Conservation (phyloP, 2,329 filamentous ascomycete species). For the Pleomassaria siparia region DNA sequence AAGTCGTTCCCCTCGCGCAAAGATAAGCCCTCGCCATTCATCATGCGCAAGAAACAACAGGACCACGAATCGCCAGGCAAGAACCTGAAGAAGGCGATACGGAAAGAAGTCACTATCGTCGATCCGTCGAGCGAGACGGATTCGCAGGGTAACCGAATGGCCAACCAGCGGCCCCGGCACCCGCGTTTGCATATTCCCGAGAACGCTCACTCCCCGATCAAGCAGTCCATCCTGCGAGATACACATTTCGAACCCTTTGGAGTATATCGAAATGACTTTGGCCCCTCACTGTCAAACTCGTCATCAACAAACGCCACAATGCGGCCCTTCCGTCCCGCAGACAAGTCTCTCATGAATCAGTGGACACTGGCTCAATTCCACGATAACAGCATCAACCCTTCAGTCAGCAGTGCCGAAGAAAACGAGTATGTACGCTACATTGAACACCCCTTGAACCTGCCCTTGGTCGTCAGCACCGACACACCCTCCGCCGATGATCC, state of each 20-base stretch:
- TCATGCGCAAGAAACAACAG: conserved; percentile 60
- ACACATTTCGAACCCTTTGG: conserved; percentile 39
- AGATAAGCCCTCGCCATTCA: conserved; percentile 87
- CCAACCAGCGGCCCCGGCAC: conserved; percentile 21
- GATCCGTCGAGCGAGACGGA: conserved; percentile 55
- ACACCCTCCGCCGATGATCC: conserved; percentile 55
- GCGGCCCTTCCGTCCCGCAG: conserved; percentile 55
- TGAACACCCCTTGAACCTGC: conserved; percentile 81
- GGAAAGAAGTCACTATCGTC: conserved; percentile 71
- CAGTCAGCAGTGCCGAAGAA: conserved; percentile 72
- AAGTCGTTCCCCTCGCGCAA: conserved; percentile 70
- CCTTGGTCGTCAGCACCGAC: conserved; percentile 74
- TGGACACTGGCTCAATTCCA: conserved; percentile 89
- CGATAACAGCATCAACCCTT: conserved; percentile 80
- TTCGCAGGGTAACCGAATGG: conserved; percentile 20
- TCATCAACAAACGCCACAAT: conserved; percentile 25
- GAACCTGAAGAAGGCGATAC: conserved; percentile 61
- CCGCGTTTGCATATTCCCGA: conserved; percentile 25
- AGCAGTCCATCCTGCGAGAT: conserved; percentile 47
- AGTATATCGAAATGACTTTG: conserved; percentile 18
- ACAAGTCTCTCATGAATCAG: conserved; percentile 81
- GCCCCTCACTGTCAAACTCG: conserved; percentile 30
- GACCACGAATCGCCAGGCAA: conserved; percentile 63
- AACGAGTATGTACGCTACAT: conserved; percentile 90
- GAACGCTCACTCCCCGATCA: conserved; percentile 35